Evolutionary conservation across 768 basidiomycete genomes (phyloP), one percentile per base, ranked within the genome.

Genomic region (Russula brevipes): DNA sequence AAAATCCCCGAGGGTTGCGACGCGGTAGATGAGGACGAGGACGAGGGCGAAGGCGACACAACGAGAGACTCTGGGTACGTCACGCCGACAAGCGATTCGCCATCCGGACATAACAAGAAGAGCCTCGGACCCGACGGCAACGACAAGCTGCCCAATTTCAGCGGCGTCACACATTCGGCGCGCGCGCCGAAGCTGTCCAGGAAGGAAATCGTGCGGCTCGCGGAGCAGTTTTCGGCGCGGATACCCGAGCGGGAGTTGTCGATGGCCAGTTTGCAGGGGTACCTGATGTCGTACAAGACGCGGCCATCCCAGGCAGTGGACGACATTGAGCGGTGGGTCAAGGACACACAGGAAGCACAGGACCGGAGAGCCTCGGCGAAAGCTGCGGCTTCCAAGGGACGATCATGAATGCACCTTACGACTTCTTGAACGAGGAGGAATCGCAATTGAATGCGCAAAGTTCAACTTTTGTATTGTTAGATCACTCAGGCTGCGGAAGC

Each of bases 201-300:
- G 39, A 60, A 70, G 1, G 73, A 79, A 63, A 64, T 84, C 33
- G 69, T 71, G 9, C 62, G 65, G 50, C 83, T 91, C 42, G 86
- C 88, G 1, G 71, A 71, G 11, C 72, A 73, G 36, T 92, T 92
- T 69, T 78, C 82, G 3, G 76, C 76, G 0, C 74, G 71, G 11
- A 77, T 92, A 14, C 82, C 83, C 1, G 77, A 81, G 52, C 71
- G 77, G 33, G 73, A 73, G 59, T 70, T 77, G 46, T 75, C 77
- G 50, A 77, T 80, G 72, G 77, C 80, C 9, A 72, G 73, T 49
- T 70, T 82, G 12, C 80, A 81, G 67, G 82, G 85, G 4, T 89
- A 84, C 70, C 72, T 91, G 63, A 88, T 92, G 86, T 73, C 75
- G 19, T 82, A 86, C 76, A 89, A 90, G 72, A 77, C 75, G 6